A percentile compares a stretch with the other conserved stretches of the same genome.
These are phyloP conservation scores for Xerocomus potaroensis DNA, from an alignment of 768 basidiomycete species.

Conservation along the genomic window DNA sequence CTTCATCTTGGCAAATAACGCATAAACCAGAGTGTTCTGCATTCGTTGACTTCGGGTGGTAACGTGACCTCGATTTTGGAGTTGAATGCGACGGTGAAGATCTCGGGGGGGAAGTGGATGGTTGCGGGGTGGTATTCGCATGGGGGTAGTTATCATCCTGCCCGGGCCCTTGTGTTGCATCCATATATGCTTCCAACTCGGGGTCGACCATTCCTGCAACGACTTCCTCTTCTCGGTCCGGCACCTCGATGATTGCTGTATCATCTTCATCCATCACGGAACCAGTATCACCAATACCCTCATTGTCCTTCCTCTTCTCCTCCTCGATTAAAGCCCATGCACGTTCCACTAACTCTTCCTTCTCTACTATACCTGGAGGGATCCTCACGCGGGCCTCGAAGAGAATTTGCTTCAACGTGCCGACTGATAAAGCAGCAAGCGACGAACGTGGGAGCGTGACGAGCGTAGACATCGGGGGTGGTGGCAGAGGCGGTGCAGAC, in stretches of 20 bases:
- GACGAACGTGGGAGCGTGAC: slow-evolving; percentile 55
- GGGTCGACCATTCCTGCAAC: slow-evolving; percentile 16
- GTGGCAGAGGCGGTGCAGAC: slow-evolving; percentile 32
- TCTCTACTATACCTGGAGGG: slow-evolving; percentile 62
- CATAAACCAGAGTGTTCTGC: slow-evolving; percentile 75
- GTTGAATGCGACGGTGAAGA: slow-evolving; percentile 27
- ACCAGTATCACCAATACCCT: slow-evolving; percentile 27
- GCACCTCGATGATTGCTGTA: slow-evolving; percentile 24
- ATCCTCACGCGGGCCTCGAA: slow-evolving; percentile 75
- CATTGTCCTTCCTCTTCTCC: slow-evolving; percentile 51
- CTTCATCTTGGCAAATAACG: slow-evolving; percentile 91
- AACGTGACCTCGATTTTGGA: slow-evolving; percentile 37
- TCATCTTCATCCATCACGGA: slow-evolving; percentile 27
- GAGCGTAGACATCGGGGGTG: slow-evolving; percentile 61
- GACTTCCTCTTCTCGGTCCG: slow-evolving; percentile 14
- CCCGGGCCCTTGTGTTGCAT: slow-evolving; percentile 2
- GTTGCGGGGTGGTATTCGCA: slow-evolving; percentile 9
- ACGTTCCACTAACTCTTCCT: slow-evolving; percentile 74
- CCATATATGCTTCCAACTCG: slow-evolving; percentile 7
- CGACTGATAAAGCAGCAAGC: slow-evolving; percentile 60
- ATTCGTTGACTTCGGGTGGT: slow-evolving; percentile 8
- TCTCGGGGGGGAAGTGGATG: slow-evolving; percentile 17
- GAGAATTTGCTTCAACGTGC: slow-evolving; percentile 71
- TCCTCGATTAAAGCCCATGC: slow-evolving; percentile 60
- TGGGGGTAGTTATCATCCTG: not conserved